Evolutionary conservation across 2,329 filamentous ascomycete genomes (phyloP).

Genomic region (Stagonosporopsis tanaceti): DNA sequence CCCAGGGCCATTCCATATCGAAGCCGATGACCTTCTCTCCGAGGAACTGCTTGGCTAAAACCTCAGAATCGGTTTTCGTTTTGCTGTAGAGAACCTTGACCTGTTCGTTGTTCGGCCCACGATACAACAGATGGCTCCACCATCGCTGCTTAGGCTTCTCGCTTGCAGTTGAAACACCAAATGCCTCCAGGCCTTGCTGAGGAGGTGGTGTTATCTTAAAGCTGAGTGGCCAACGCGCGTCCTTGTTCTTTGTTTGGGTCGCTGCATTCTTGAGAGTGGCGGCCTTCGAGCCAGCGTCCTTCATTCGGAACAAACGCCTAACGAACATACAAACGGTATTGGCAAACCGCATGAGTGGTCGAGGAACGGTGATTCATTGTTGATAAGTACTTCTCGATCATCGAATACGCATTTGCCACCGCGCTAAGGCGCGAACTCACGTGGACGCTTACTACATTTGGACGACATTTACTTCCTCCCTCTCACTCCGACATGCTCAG

Average conservation of each 20-base stretch:
- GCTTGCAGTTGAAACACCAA: slow-evolving; percentile 13
- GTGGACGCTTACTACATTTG: slow-evolving; percentile 2
- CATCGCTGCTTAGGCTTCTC: slow-evolving; percentile 46
- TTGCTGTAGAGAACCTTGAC: slow-evolving; percentile 82
- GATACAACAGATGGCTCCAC: slow-evolving; percentile 76
- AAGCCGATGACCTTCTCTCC: slow-evolving; percentile 79
- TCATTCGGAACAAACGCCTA: background rate
- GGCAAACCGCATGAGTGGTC: background rate
- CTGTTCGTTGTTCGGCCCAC: slow-evolving; percentile 60
- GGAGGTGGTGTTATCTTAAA: slow-evolving; percentile 28
- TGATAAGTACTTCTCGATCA: background rate
- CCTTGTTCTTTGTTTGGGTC: background rate
- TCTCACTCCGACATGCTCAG: background rate
- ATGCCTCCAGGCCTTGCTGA: slow-evolving; percentile 17
- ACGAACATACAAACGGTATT: background rate
- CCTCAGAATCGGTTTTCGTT: slow-evolving; percentile 71
- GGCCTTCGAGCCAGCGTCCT: background rate
- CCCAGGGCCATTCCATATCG: slow-evolving; percentile 81
- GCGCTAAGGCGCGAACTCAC: slow-evolving; percentile 12
- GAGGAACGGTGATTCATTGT: background rate
- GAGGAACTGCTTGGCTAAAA: slow-evolving; percentile 70
- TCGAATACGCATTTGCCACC: slow-evolving; percentile 5
- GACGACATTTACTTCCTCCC: too few relatives aligned
- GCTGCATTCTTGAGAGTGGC: background rate
- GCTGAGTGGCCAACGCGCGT: slow-evolving; percentile 30